Base-by-base conservation (phyloP, 1,139 yeast species). In the Taphrina confusa region DNA sequence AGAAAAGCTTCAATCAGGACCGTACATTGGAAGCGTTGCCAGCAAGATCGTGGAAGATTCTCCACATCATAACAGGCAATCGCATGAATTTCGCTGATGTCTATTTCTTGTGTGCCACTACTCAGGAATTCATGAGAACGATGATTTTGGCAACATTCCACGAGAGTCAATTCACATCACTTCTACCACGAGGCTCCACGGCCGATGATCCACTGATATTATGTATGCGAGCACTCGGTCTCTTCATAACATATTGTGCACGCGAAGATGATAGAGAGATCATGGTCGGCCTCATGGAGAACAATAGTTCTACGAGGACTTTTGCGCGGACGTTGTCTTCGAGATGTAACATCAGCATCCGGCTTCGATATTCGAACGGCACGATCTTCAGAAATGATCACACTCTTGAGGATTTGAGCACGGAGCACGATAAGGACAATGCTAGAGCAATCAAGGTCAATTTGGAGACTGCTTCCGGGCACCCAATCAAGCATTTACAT, bases 221-320 rank as follows among this genome's bases (percentile, higher is more conserved):
- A 14, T 42, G 31, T 4, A 42, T 42, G 46, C 9, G 46, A 23
- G 30, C 31, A 9, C 31, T 42, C 11, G 46, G 31, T 6, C 30
- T 42, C 6, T 42, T 42, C 14, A 31, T 42, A 23, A 42, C 46
- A 4, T 23, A 42, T n/a, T 42, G 46, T 28, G 16, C 30, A 1
- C 12, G 14, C 18, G 31, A 23, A 20, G 31, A 42, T n/a, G 31
- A 23, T 23, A 20, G 14, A 23, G 46, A 42, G 14, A 6, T 42
- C 16, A 23, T 42, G 6, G 46, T 42, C 6, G 46, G 46, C 20
- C 18, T 42, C 2, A 42, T 42, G 46, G 31, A 42, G 46, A 27
- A 42, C 31, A 27, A 27, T 9, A 42, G 31, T 23, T 23, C 46
- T 14, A 42, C 46, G 9, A 22, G 46, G 20, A 23, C 30, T 1